phyloP scores from a whole-genome alignment of 1,284 basidiomycete species.

The Pseudozyma hubeiensis region DNA sequence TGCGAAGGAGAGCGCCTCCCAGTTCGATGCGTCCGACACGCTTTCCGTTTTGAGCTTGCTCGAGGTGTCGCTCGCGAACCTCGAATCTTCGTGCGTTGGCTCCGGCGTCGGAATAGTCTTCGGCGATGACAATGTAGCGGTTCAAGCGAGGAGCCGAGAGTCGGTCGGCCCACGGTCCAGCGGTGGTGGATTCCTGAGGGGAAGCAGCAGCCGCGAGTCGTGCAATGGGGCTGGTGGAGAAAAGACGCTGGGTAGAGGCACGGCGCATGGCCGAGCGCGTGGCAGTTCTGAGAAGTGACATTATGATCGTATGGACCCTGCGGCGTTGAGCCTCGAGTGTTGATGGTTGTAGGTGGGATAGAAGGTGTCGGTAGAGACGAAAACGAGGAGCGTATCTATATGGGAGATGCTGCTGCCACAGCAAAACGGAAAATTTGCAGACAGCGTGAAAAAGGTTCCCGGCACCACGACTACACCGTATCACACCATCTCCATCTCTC shows the following conservation, averaged over 20 bases:
- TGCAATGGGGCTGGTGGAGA: constrained; percentile 11
- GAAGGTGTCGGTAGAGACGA: background rate
- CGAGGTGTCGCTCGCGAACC: constrained; percentile 57
- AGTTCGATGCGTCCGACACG: constrained; percentile 52
- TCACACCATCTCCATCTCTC: constrained; percentile 4
- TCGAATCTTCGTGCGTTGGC: constrained; percentile 52
- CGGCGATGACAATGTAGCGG: constrained; percentile 54
- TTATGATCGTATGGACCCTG: constrained; percentile 1
- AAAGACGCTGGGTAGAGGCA: background rate
- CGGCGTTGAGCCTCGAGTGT: too few relatives aligned
- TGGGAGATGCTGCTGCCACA: too few relatives aligned
- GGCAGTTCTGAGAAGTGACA: constrained; percentile 11
- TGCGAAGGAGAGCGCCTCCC: constrained; percentile 52
- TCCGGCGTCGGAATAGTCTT: constrained; percentile 42
- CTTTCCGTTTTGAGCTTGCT: constrained; percentile 47
- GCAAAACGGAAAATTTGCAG: background rate
- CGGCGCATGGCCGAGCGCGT: constrained; percentile 2
- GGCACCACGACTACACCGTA: background rate
- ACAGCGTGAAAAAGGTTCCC: constrained; percentile 3
- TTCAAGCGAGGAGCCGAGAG: constrained; percentile 30
- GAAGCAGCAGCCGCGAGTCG: constrained; percentile 14
- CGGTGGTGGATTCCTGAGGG: background rate
- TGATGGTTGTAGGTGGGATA: background rate
- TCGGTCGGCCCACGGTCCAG: constrained; percentile 46
- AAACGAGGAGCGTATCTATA: too few relatives aligned